These are phyloP conservation scores for Pseudocercospora macadamiae DNA, from an alignment of 2,329 filamentous ascomycete species.

Conservation along the genomic window DNA sequence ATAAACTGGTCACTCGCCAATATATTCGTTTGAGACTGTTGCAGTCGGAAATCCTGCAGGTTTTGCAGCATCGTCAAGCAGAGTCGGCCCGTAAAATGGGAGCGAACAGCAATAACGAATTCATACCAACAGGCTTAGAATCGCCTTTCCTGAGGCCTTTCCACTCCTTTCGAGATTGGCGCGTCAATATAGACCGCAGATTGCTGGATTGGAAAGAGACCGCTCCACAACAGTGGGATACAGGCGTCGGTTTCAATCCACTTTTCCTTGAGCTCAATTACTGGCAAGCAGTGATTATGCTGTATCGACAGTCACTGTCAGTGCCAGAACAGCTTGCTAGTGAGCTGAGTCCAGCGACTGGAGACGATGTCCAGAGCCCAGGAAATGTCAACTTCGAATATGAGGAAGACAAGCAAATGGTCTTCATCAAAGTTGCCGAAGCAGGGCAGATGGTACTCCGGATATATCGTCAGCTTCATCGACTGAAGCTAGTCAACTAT, in stretches of 20 bases:
- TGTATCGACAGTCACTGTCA: conserved; percentile 81
- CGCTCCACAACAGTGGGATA: conserved; percentile 75
- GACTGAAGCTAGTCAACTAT: conserved; percentile 88
- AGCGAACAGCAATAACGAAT: conserved; percentile 67
- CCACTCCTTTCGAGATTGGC: conserved; percentile 84
- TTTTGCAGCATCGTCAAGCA: conserved; percentile 88
- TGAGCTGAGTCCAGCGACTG: conserved; percentile 64
- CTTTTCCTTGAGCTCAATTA: conserved; percentile 95
- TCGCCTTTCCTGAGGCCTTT: conserved; percentile 86
- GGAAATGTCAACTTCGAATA: conserved; percentile 60
- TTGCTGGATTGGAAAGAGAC: conserved; percentile 84
- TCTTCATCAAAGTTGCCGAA: conserved; percentile 93
- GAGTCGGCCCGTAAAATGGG: conserved; percentile 71
- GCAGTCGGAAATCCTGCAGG: conserved; percentile 93
- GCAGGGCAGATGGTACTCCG: conserved; percentile 91
- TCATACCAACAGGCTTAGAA: conserved; percentile 75
- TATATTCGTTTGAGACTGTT: conserved; percentile 87
- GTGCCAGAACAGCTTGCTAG: conserved; percentile 83
- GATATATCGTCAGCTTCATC: conserved; percentile 85
- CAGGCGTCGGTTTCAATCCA: conserved; percentile 84
- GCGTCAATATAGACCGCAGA: conserved; percentile 80
- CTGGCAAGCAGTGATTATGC: conserved; percentile 95
- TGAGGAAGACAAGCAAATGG: conserved; percentile 81
- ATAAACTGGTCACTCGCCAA: conserved; percentile 88
- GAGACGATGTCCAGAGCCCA: conserved; percentile 62